phyloP scores from a whole-genome alignment of 1,284 basidiomycete genomes.

The Anthracocystis panici-leucophaei region DNA sequence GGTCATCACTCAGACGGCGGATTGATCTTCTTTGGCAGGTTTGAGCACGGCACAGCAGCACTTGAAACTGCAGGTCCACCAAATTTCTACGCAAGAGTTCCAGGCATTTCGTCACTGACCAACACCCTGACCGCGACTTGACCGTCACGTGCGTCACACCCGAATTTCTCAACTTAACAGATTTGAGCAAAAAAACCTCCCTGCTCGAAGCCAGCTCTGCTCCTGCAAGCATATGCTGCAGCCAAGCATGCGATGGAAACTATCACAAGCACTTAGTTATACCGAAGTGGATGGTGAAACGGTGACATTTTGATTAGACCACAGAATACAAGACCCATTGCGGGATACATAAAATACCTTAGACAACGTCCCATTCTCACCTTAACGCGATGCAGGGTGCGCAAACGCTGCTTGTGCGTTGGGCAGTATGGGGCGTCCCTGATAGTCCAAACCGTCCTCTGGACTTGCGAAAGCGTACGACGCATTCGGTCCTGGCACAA shows the following conservation, averaged over 20 bases:
- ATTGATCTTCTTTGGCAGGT: not conserved
- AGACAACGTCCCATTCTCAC: too few species aligned
- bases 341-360: too few species aligned
- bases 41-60: too few species aligned
- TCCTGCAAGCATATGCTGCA: not conserved
- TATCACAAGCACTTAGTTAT: too few species aligned
- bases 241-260: not conserved
- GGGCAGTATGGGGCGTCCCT: conserved; percentile 15
- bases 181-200: not conserved
- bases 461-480: conserved; percentile 41
- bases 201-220: not conserved
- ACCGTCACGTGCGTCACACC: conserved; percentile 23
- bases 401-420: conserved; percentile 9
- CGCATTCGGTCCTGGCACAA: conserved; percentile 26
- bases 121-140: conserved; percentile 42
- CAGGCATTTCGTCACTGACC: conserved; percentile 12
- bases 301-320: not conserved
- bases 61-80: conserved; percentile 26
- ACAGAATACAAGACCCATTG: not conserved
- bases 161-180: not conserved
- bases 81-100: conserved; percentile 32
- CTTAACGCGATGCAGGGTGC: not conserved
- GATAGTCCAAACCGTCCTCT: conserved; percentile 15
- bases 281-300: not conserved
- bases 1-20: too few species aligned